Conservation (phyloP, 805 yeast genomes). For the Cyberlindnera samutprakarnensis region DNA sequence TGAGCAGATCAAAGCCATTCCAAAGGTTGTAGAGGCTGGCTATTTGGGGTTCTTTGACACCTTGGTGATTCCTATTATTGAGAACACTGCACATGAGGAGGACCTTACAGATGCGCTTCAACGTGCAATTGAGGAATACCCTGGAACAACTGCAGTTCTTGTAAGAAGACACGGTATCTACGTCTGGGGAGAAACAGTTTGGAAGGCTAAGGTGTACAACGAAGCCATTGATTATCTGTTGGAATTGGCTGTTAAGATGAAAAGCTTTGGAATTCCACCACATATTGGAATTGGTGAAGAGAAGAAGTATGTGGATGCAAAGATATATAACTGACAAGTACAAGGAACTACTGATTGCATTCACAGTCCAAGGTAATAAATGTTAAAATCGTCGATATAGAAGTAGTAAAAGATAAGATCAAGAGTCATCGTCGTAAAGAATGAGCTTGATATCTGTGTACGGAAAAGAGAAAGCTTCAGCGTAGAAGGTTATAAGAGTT, state of each 20-base stretch:
- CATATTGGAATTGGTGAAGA: constrained; percentile 28
- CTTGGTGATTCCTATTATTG: constrained; percentile 81
- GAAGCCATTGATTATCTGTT: constrained; percentile 89
- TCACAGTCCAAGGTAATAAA: background rate
- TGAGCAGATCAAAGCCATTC: constrained; percentile 91
- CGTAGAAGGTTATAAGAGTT: background rate
- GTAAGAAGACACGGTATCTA: constrained; percentile 92
- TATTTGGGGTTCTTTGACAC: constrained; percentile 67
- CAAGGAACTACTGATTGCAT: background rate
- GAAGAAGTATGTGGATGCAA: constrained; percentile 18
- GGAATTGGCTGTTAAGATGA: constrained; percentile 81
- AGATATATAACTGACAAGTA: constrained; percentile 13
- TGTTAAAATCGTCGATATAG: background rate
- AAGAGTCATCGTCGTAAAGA: too few species aligned
- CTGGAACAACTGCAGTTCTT: constrained; percentile 75
- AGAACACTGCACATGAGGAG: constrained; percentile 84
- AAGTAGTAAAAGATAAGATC: background rate
- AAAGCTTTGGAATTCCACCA: constrained; percentile 55
- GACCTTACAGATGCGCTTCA: constrained; percentile 63
- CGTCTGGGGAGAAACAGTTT: constrained; percentile 91
- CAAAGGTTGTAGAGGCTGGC: constrained; percentile 43
- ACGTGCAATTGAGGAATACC: constrained; percentile 59
- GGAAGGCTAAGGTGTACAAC: constrained; percentile 90
- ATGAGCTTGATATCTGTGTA: background rate
- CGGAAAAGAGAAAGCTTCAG: background rate